Evolutionary conservation across 1,284 basidiomycete species (phyloP).

Genomic region (Heterobasidion occidentale): DNA sequence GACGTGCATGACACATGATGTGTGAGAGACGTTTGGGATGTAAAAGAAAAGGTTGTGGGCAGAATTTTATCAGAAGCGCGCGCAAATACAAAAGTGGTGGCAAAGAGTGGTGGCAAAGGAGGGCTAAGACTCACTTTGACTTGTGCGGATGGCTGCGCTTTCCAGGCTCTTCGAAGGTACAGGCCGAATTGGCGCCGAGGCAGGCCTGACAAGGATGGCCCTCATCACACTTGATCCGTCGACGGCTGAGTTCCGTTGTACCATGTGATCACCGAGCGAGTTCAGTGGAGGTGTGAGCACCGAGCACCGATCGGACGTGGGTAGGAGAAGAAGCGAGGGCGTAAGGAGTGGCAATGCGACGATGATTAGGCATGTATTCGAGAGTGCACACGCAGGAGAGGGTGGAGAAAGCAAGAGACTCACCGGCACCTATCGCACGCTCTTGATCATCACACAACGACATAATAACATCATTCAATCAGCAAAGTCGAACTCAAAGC

Average conservation of each 20-base stretch:
- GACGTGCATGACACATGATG: background rate
- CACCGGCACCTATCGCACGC: constrained; percentile 83
- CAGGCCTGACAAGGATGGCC: constrained; percentile 81
- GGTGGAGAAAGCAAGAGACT: constrained; percentile 18
- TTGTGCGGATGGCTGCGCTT: constrained; percentile 79
- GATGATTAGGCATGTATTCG: constrained; percentile 1
- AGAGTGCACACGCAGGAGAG: background rate
- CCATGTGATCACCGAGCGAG: too few species aligned
- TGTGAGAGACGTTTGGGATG: background rate
- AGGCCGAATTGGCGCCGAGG: constrained; percentile 65
- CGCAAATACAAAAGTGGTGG: background rate
- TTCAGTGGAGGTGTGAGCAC: too few species aligned
- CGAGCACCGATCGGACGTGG: too few species aligned
- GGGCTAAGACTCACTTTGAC: constrained; percentile 50
- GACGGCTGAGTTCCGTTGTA: constrained; percentile 35
- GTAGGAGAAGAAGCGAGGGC: too few species aligned
- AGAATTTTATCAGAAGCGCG: background rate
- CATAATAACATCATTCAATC: too few species aligned
- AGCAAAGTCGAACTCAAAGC: background rate
- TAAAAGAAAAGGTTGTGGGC: background rate
- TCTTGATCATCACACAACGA: constrained; percentile 25
- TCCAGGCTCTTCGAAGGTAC: constrained; percentile 78
- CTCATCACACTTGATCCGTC: constrained; percentile 78
- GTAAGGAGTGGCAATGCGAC: too few species aligned
- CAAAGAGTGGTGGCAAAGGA: constrained; percentile 4